Conservation (phyloP, 768 basidiomycete genomes). For the Tricholoma flavovirens region DNA sequence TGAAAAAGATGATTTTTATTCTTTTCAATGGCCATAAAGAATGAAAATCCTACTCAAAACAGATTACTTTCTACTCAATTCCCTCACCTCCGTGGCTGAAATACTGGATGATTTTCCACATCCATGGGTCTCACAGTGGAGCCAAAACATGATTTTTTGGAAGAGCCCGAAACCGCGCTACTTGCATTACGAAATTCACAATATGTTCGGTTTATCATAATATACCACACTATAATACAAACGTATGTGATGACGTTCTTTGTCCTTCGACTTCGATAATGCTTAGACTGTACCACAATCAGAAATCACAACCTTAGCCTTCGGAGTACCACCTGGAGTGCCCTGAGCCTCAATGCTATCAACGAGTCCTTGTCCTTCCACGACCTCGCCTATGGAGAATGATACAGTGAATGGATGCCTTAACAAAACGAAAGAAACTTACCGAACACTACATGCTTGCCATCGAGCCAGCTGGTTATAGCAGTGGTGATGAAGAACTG, state of each 20-base stretch:
- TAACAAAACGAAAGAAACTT: slow-evolving; percentile 6
- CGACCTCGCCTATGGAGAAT: slow-evolving; percentile 46
- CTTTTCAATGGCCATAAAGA: too few species aligned
- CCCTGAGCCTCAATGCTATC: slow-evolving; percentile 39
- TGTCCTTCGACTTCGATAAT: background rate
- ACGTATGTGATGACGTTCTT: background rate
- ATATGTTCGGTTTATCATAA: too few species aligned
- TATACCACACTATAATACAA: background rate
- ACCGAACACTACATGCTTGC: slow-evolving; percentile 86
- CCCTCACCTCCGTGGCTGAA: too few species aligned
- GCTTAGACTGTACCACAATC: slow-evolving; percentile 45
- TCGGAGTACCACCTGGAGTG: slow-evolving; percentile 33
- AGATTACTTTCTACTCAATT: too few species aligned
- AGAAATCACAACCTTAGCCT: slow-evolving; percentile 45
- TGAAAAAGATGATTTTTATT: too few species aligned
- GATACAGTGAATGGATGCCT: background rate
- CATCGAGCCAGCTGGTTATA: slow-evolving; percentile 73
- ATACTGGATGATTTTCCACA: too few species aligned
- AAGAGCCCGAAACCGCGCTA: too few species aligned
- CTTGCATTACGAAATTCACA: too few species aligned
- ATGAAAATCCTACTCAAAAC: too few species aligned
- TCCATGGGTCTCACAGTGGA: too few species aligned
- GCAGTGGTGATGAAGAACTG: slow-evolving; percentile 90
- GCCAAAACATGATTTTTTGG: too few species aligned
- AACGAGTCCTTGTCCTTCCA: slow-evolving; percentile 56